Evolutionary conservation across 2,329 filamentous ascomycete species (phyloP), one percentile per base, ranked within the genome.

Genomic region (Paecilomyces variotii): DNA sequence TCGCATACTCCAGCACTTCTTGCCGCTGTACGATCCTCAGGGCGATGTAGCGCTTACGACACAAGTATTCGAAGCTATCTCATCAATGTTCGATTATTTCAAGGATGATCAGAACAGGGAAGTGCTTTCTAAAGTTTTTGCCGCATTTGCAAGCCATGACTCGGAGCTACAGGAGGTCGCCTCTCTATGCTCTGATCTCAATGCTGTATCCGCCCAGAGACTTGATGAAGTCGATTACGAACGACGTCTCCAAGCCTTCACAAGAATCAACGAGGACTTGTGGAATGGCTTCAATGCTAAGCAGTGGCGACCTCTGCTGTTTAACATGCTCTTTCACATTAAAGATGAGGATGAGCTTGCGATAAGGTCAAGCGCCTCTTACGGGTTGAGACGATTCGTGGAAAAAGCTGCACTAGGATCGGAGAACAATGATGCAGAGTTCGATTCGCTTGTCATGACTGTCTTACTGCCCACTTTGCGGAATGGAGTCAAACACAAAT

Each of bases 221-320:
- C 80, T 99, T 24, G 90, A 94, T 65, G 89, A 96, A 68, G 88
- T 91, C 1, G 89, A 97, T 74, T 97, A 96, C 69, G 89, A 95
- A 64, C 85, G 84, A 58, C 87, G 94, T 14, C 81, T 96, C 4
- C 77, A 81, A 53, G 91, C 91, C 2, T 97, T 94, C 75, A 86
- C 82, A 59, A 72, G 76, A 6, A 87, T 97, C 62, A 89, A 87
- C 35, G 82, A 84, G 49, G 76, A 83, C 2, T 77, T 82, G n/a
- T 84, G 84, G 39, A 70, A 70, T 0, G 74, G 79, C 0, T 84
- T 92, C 61, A 87, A 83, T 0, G 76, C 86, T 1, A 82, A 83
- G 59, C 89, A 96, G 72, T 99, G 94, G 93, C 82, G 87, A 56
- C 92, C 94, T 4, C 75, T 99, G 24, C 76, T 97, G 10, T 89